Conservation (phyloP, 371 early-diverging fungal species). For the Mortierella sp. region DNA sequence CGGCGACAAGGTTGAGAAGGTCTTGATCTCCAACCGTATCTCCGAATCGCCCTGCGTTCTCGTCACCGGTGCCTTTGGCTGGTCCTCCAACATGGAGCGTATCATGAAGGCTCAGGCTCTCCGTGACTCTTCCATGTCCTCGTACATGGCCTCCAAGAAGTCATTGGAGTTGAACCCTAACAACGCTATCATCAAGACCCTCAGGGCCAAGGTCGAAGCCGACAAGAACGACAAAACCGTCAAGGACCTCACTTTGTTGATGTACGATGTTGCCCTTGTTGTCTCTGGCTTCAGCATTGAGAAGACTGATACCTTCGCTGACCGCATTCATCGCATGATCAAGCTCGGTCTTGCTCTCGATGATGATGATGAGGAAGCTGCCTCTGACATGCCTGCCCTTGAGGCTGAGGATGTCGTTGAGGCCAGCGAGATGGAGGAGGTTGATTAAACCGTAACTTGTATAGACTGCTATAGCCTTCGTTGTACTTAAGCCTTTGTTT, state of each 20-base stretch:
- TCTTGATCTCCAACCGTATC: constrained; percentile 93
- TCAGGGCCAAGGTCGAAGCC: constrained; percentile 88
- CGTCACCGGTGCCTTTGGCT: constrained; percentile 97
- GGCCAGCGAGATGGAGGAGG: constrained; percentile 97
- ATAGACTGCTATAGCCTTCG: background rate
- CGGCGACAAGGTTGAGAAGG: constrained; percentile 99
- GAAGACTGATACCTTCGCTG: constrained; percentile 92
- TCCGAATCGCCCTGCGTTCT: constrained; percentile 97
- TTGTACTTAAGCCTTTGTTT: background rate
- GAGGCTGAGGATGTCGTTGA: constrained; percentile 78
- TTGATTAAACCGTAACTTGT: constrained; percentile 80
- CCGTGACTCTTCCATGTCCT: constrained; percentile 95
- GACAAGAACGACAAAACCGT: constrained; percentile 98
- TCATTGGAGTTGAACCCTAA: constrained; percentile 97
- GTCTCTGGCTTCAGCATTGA: constrained; percentile 98
- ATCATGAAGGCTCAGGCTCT: constrained; percentile 99
- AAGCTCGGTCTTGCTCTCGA: constrained; percentile 96
- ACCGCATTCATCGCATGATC: constrained; percentile 98
- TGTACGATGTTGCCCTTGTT: constrained; percentile 95
- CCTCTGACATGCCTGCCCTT: constrained; percentile 81
- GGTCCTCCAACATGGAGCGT: constrained; percentile 99
- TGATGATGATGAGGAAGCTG: constrained; percentile 73
- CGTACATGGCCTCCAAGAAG: constrained; percentile 99
- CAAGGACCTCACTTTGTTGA: constrained; percentile 93
- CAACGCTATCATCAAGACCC: constrained; percentile 93